Percentiles rank a stretch among this genome's conserved stretches.
Evolutionary conservation across 148 eudicot species (phyloP).

Genomic region (Nepenthes gracilis): DNA sequence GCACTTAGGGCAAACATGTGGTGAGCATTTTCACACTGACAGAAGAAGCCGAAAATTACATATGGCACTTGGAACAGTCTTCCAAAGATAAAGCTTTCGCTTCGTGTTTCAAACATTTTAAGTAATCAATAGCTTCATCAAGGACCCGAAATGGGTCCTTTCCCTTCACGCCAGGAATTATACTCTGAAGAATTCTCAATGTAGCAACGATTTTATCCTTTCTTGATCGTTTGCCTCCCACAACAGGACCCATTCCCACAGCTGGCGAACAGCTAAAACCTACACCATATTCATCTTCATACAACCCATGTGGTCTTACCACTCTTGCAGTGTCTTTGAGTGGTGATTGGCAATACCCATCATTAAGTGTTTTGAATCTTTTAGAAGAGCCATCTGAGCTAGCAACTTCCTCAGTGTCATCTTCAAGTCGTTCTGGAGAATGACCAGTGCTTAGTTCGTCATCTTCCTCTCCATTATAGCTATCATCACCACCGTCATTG

Average conservation of each 20-base stretch:
- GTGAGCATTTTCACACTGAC: not conserved
- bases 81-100: constrained; percentile 28
- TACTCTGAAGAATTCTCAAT: constrained; percentile 30
- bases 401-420: constrained; percentile 24
- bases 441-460: constrained; percentile 61
- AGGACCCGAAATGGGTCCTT: constrained; percentile 50
- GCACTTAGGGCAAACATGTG: no score
- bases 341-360: constrained; percentile 21
- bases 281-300: constrained; percentile 14
- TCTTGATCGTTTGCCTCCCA: constrained; percentile 23
- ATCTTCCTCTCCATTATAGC: constrained; percentile 21
- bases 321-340: constrained; percentile 1
- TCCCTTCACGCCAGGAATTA: constrained; percentile 41
- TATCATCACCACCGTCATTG: constrained; percentile 12
- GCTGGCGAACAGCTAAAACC: constrained; percentile 22
- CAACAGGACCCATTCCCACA: constrained; percentile 12
- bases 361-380: constrained; percentile 41
- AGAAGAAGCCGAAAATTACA: not conserved
- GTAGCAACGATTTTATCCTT: constrained; percentile 43
- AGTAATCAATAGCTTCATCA: constrained; percentile 52
- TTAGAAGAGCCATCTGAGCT: constrained; percentile 29
- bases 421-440: constrained; percentile 28
- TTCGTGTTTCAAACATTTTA: constrained; percentile 45
- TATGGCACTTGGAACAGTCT: constrained; percentile 10
- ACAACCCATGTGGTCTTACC: not conserved